Evolutionary conservation across 2,329 filamentous ascomycete genomes (phyloP), one percentile per base, ranked within the genome.

Genomic region (Sporothrix sp.): DNA sequence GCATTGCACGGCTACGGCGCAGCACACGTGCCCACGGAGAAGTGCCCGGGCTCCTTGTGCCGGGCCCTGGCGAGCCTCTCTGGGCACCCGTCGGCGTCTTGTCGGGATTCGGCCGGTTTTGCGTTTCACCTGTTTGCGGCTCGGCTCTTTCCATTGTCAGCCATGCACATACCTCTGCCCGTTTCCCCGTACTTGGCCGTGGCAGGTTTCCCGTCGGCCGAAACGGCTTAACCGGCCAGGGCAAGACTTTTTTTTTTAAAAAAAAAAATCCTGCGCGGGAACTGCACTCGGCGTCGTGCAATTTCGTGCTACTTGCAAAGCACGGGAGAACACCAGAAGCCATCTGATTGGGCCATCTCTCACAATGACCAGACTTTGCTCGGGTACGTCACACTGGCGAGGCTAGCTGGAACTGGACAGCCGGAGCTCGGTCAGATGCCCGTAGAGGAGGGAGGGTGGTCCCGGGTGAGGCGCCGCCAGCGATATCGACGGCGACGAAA

Each of bases 381-480:
- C n/a, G n/a, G n/a, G n/a, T n/a, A n/a, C n/a, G n/a, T n/a, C n/a
- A 45, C 20, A 21, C n/a, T 14, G 35, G n/a, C 23, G 21, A 3
- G 45, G 30, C 35, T 38, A 32, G 25, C 25, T 38, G 45, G 35
- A 28, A n/a, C 37, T 47, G 44, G 44, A 47, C 37, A 47, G n/a
- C 23, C 33, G 33, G 44, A 23, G n/a, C 16, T 28, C 21, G 23
- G 33, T 45, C 30, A 2, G 16, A 11, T 4, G n/a, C n/a, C n/a
- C n/a, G n/a, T n/a, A 16, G 23, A 23, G 8, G 35, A 6, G 23
- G 28, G 42, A 16, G 28, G 42, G n/a, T n/a, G 21, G 18, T 33
- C n/a, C 18, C 28, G 21, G 18, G 33, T 10, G 18, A 33, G n/a
- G 18, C 42, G 32, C 42, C 27, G 33, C 27, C 32, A 11, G 23